These are phyloP conservation scores for Helicostylum pulchrum DNA, from an alignment of 192 early-diverging fungal species.

Conservation along the genomic window DNA sequence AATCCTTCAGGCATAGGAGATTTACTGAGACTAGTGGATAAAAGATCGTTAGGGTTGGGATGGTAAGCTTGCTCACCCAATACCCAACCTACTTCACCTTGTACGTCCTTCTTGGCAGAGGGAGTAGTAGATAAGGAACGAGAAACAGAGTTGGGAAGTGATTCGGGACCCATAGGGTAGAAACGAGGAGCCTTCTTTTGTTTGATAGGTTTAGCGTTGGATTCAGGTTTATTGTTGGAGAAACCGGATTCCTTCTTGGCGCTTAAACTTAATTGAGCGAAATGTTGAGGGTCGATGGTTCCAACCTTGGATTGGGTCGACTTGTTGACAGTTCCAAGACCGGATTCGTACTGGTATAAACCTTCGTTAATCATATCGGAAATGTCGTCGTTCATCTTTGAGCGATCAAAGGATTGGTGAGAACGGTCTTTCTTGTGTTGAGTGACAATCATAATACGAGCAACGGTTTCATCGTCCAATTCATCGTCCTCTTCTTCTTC, in stretches of 20 bases:
- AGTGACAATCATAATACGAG: conserved; percentile 89
- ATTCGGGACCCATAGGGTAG: conserved; percentile 47
- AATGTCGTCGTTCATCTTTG: conserved; percentile 75
- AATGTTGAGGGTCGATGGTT: conserved; percentile 58
- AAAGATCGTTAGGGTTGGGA: conserved; percentile 49
- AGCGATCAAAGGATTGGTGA: conserved; percentile 79
- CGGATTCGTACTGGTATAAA: conserved; percentile 83
- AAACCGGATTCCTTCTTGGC: conserved; percentile 23
- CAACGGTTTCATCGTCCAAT: conserved; percentile 86
- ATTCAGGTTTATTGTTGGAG: neutral
- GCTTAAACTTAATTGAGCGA: conserved; percentile 46
- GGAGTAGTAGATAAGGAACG: conserved; percentile 12
- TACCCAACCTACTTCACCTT: conserved; percentile 75
- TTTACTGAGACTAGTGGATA: conserved; percentile 42
- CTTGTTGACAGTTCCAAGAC: conserved; percentile 39
- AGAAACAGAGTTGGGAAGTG: conserved; percentile 18
- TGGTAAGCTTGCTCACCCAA: conserved; percentile 69
- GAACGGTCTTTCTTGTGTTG: conserved; percentile 67
- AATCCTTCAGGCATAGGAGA: conserved; percentile 22
- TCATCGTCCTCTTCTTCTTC: conserved; percentile 72
- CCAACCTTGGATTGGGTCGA: conserved; percentile 51
- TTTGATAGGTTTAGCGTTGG: conserved; percentile 14
- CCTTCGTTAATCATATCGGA: conserved; percentile 95
- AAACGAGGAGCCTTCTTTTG: conserved; percentile 42
- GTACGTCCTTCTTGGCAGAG: conserved; percentile 35